These are phyloP conservation scores for Nicotiana attenuata DNA, from an alignment of 257 asterid genomes.

Conservation along the genomic window DNA sequence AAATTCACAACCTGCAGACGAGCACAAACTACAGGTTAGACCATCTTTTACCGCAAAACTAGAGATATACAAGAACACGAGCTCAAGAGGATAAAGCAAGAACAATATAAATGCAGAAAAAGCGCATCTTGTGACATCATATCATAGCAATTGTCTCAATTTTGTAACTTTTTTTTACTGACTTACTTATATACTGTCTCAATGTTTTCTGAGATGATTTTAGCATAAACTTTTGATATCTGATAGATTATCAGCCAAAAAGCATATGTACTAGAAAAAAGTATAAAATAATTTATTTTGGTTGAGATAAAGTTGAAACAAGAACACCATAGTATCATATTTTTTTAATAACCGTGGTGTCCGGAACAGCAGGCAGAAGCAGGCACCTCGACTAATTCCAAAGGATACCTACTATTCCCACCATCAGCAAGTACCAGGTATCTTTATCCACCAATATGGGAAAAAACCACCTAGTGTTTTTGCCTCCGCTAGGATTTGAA, in stretches of 20 bases:
- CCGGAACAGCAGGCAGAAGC: no score
- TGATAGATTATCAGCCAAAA: background rate
- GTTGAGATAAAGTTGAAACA: background rate
- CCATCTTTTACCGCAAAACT: background rate
- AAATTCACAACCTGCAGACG: conserved; percentile 75
- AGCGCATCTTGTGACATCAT: background rate
- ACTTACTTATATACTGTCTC: background rate
- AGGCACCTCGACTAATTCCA: no score
- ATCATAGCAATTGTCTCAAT: background rate
- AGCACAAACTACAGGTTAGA: conserved; percentile 7
- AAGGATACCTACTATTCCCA: no score
- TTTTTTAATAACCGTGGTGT: no score
- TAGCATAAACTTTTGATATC: background rate
- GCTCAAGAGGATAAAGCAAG: background rate
- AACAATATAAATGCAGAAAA: background rate
- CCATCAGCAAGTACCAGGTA: no score
- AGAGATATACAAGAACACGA: background rate
- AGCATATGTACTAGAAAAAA: background rate
- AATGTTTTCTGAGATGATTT: background rate
- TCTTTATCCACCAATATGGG: no score
- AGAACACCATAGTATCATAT: background rate
- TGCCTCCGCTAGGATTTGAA: no score
- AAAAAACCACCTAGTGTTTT: no score
- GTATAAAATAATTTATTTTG: background rate
- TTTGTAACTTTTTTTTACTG: background rate